A percentile compares a stretch with the other conserved stretches of the same genome.
Conservation (phyloP, 2,329 filamentous ascomycete species). For the Exophiala bonariae region DNA sequence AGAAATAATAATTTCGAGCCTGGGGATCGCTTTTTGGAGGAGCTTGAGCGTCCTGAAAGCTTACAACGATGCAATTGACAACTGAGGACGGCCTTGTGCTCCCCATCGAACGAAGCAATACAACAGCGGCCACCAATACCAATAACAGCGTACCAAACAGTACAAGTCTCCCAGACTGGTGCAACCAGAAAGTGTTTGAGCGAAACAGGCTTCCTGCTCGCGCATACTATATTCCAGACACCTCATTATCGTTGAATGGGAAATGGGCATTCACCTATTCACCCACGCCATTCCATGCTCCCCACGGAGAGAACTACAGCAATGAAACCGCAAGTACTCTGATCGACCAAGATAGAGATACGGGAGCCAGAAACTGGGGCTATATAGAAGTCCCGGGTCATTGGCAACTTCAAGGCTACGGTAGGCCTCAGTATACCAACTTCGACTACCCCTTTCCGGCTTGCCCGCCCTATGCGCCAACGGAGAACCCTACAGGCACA, state of each 20-base stretch:
- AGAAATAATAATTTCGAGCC: no score
- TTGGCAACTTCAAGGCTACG: slow-evolving; percentile 71
- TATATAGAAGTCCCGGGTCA: slow-evolving; percentile 64
- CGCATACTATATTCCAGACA: slow-evolving; percentile 55
- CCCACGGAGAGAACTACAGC: background rate
- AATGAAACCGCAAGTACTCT: background rate
- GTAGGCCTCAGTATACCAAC: slow-evolving; percentile 69
- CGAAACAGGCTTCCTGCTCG: slow-evolving; percentile 55
- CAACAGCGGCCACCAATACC: no score
- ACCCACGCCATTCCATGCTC: slow-evolving; percentile 13
- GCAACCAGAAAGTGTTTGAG: slow-evolving; percentile 53
- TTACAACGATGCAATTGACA: no score
- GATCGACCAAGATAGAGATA: slow-evolving; percentile 29
- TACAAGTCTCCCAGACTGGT: slow-evolving; percentile 40
- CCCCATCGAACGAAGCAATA: no score
- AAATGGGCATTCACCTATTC: slow-evolving; percentile 52
- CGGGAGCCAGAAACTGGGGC: slow-evolving; percentile 46
- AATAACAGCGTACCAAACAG: no score
- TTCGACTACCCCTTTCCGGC: slow-evolving; percentile 66
- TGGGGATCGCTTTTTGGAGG: no score
- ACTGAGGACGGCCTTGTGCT: no score
- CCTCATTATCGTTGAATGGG: slow-evolving; percentile 49
- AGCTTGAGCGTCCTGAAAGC: no score
- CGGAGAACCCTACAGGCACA: slow-evolving; percentile 64
- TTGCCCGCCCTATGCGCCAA: slow-evolving; percentile 62